These are phyloP conservation scores for Solanum chiquidenum DNA, from an alignment of 257 asterid species.

Conservation along the genomic window DNA sequence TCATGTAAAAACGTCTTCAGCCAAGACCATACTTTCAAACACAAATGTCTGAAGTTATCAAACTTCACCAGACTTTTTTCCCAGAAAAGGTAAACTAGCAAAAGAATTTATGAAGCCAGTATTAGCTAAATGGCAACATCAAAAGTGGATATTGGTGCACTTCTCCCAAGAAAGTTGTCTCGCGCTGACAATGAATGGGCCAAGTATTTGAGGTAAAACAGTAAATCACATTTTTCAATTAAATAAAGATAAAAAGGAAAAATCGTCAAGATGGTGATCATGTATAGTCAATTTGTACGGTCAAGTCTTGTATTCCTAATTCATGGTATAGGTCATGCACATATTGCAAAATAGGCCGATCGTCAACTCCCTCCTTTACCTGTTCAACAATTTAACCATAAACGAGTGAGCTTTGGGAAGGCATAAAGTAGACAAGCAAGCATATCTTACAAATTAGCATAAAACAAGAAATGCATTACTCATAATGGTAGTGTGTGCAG, in stretches of 20 bases:
- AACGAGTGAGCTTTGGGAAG: not conserved
- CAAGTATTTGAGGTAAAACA: not conserved
- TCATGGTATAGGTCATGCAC: slow-evolving; percentile 80
- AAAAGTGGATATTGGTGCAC: not conserved
- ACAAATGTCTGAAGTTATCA: not conserved
- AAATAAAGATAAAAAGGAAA: not conserved
- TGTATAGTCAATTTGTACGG: slow-evolving; percentile 52
- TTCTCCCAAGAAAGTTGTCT: not conserved
- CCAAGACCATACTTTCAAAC: not conserved
- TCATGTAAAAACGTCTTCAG: not conserved
- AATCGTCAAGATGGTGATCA: not conserved
- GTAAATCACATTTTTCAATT: not conserved
- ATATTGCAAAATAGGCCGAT: slow-evolving; percentile 47
- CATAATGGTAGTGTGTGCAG: not conserved
- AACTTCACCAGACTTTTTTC: not conserved
- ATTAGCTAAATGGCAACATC: not conserved
- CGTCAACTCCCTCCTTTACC: slow-evolving; percentile 74
- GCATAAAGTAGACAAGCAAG: not conserved
- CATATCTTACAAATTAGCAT: not conserved
- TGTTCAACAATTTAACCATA: slow-evolving; percentile 5
- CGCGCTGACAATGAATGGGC: not conserved
- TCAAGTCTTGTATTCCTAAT: slow-evolving; percentile 73
- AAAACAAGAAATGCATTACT: not conserved
- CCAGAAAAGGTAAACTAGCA: not conserved
- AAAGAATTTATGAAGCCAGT: not conserved